Base-by-base conservation (phyloP, 805 yeast genomes). In the Metschnikowia baotianmanensis region DNA sequence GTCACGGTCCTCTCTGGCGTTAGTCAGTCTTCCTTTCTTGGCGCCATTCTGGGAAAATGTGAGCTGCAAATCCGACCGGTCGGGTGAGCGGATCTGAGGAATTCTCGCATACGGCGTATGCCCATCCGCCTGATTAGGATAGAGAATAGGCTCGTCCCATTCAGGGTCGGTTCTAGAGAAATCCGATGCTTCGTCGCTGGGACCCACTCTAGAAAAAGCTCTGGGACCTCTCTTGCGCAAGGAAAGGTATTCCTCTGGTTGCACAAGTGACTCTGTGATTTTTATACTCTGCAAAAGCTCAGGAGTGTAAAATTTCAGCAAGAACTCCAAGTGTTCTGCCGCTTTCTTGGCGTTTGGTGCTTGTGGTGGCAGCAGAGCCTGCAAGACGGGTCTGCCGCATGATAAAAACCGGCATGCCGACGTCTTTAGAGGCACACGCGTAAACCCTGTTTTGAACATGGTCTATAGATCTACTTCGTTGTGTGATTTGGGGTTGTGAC, bases 261-360 rank as follows among this genome's bases (percentile, higher is more conserved):
- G 70, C 37, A 89, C 80, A 15, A 77, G 72, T 5, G 83, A 70
- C 65, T 91, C 96, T 0, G 97, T 86, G 32, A 83, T 73, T 52
- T 84, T 71, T 50, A 93, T 87, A 38, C 95, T 78, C 57, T 87
- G 86, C 47, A 91, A 76, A 36, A 90, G 72, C 43, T 82, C 84
- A 23, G 89, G 86, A 7, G 91, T 79, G 62, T 91, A 91, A 69
- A 82, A 91, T 57, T 88, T 80, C 34, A 78, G 62, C 51, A 90
- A 71, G 48, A 69, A 72, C 32, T 77, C 74, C 48, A 79, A 52
- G 60, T 83, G 88, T 43, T 67, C 46, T 11, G 55, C 47, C 13
- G 53, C 59, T 41, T 38, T 38, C 13, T 12, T 13, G 31, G 34
- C 39, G 24, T 16, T 23, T n/a, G 24, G 23, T 34, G 26, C 11